Evolutionary conservation across 1,284 basidiomycete species (phyloP), one percentile per base, ranked within the genome.

Genomic region (Ceratobasidium sp.): DNA sequence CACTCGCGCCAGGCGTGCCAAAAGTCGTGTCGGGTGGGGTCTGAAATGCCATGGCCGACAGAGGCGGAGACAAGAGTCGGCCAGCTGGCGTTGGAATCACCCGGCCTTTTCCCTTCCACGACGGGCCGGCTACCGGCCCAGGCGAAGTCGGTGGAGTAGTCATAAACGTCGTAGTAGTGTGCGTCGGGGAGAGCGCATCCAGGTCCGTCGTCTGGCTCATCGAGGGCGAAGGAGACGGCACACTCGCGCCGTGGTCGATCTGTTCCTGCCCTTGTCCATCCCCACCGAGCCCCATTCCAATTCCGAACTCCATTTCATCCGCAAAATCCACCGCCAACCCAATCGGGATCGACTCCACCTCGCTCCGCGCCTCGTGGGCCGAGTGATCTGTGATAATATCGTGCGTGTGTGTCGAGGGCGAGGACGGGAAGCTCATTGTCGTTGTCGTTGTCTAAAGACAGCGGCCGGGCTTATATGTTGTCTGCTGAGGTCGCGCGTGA

Each of bases 311-410:
- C 36, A 61, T 9, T 45, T 61, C 59, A 43, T 61, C 59, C 16
- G 59, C 59, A 45, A 61, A 61, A 61, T 61, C 59, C 3, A 61
- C 59, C n/a, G 59, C 59, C 5, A 61, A n/a, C 36, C 41, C 41
- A 10, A 61, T 61, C 41, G 59, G 59, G 36, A 61, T 61, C 43
- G 59, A 61, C 59, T 61, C 59, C n/a, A 61, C 59, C 16, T 30
- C 59, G 50, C 50, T 53, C 50, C 50, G 50, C 26, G 50, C 50
- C 50, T 53, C 50, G 50, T 53, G 50, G 10, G 3, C 23, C 21
- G 8, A 8, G 50, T 53, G 21, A 18, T n/a, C n/a, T n/a, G n/a
- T n/a, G n/a, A n/a, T n/a, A n/a, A 53, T 5, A 26, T 53, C 50
- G 26, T 23, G 21, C 8, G 50, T 10, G 50, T 28, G 21, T 8